These are phyloP conservation scores for Colletotrichum sp. DNA, from an alignment of 2,329 filamentous ascomycete genomes.

Conservation along the genomic window DNA sequence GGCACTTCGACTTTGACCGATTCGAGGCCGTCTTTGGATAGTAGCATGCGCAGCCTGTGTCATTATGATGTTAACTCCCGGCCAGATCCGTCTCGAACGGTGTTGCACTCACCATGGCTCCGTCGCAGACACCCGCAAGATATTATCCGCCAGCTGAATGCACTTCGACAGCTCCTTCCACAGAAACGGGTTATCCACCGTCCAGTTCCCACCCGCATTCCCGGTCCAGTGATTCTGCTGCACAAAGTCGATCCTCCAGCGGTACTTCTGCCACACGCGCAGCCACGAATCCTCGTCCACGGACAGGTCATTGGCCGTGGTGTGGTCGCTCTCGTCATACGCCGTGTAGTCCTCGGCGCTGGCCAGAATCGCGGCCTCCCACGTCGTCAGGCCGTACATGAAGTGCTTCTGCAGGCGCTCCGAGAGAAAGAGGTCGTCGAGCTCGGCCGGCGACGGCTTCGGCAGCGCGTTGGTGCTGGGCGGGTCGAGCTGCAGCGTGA, in stretches of 20 bases:
- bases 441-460: not conserved
- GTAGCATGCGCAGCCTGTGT: not conserved
- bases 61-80: fast-evolving
- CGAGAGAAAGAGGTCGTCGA: constrained; percentile 8
- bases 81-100: not conserved
- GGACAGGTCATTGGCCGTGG: not conserved
- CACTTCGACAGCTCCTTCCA: constrained; percentile 12
- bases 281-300: constrained; percentile 14
- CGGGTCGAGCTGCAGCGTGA: not conserved
- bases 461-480: not conserved
- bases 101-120: constrained; percentile 5
- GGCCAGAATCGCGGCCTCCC: constrained; percentile 9
- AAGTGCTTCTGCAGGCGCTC: not conserved
- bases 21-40: not conserved
- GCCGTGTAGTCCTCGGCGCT: not conserved
- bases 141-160: constrained; percentile 19
- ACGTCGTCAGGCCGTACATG: constrained; percentile 8
- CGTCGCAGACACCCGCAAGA: not conserved
- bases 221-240: not conserved
- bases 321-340: not conserved
- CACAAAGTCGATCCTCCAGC: constrained; percentile 13
- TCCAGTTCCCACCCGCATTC: not conserved
- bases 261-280: not conserved
- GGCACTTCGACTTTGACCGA: not conserved
- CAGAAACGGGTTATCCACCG: constrained; percentile 1